Evolutionary conservation across 2,329 filamentous ascomycete genomes (phyloP).

Genomic region (Hirsutella thompsonii): DNA sequence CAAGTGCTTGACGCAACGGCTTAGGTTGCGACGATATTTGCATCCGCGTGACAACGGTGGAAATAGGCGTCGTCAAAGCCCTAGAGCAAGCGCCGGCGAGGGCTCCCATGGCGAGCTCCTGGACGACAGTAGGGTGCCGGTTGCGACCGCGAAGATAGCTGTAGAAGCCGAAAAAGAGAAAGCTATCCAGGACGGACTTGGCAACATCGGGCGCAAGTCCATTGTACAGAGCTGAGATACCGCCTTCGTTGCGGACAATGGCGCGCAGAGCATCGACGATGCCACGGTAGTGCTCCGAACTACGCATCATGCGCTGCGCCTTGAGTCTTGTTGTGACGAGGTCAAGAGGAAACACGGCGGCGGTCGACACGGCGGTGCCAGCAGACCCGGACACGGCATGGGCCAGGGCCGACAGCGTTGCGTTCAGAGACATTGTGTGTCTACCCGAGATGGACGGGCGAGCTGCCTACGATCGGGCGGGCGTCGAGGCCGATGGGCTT

Average conservation of each 20-base stretch:
- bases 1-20: constrained; percentile 44
- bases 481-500: no score
- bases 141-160: constrained; percentile 32
- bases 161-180: constrained; percentile 80
- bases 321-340: constrained; percentile 73
- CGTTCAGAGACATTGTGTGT: constrained; percentile 17
- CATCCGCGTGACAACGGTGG: constrained; percentile 71
- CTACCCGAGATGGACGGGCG: no score
- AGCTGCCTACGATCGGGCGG: no score
- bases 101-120: constrained; percentile 64
- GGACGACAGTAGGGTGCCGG: constrained; percentile 42
- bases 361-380: constrained; percentile 67
- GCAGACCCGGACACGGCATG: constrained; percentile 71
- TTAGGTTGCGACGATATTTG: constrained; percentile 47
- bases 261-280: constrained; percentile 56
- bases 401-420: constrained; percentile 56
- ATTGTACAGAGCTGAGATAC: constrained; percentile 54
- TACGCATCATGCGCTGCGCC: constrained; percentile 51
- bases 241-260: constrained; percentile 62
- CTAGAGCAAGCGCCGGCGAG: constrained; percentile 64
- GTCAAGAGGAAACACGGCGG: constrained; percentile 69
- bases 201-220: constrained; percentile 50
- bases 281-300: constrained; percentile 40
- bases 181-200: constrained; percentile 62
- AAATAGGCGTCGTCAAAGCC: constrained; percentile 65